phyloP scores from a whole-genome alignment of 768 basidiomycete species.

The Nevesoporus exiguus region DNA sequence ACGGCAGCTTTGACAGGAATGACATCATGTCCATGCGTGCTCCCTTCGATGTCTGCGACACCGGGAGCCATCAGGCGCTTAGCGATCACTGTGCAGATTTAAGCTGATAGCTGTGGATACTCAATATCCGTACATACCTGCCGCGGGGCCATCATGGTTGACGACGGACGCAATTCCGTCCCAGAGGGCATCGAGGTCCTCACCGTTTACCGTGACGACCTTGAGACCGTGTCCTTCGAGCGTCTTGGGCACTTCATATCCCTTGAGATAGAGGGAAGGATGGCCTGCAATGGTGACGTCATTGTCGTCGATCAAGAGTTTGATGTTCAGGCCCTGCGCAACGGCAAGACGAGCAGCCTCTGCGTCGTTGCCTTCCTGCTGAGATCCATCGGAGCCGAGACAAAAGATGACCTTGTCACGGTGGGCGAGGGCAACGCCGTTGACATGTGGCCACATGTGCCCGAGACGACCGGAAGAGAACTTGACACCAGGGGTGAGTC shows the following conservation, averaged over 20 bases:
- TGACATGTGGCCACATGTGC: slow-evolving; percentile 87
- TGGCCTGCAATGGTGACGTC: slow-evolving; percentile 92
- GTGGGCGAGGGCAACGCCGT: slow-evolving; percentile 81
- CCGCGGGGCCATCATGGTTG: slow-evolving; percentile 69
- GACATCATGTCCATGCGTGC: slow-evolving; percentile 79
- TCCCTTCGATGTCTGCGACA: slow-evolving; percentile 74
- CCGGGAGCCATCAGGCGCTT: slow-evolving; percentile 71
- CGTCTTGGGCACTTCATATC: slow-evolving; percentile 68
- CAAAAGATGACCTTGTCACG: slow-evolving; percentile 74
- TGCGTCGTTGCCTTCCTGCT: slow-evolving; percentile 90
- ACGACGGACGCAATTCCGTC: slow-evolving; percentile 54
- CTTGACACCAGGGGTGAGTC: slow-evolving; percentile 88
- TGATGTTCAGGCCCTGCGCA: slow-evolving; percentile 78
- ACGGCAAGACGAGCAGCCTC: slow-evolving; percentile 87
- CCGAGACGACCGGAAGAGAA: slow-evolving; percentile 93
- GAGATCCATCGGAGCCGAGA: slow-evolving; percentile 86
- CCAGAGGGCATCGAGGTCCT: slow-evolving; percentile 80
- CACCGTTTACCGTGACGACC: slow-evolving; percentile 69
- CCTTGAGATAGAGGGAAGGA: slow-evolving; percentile 81
- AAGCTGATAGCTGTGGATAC: not conserved
- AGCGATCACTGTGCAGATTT: slow-evolving; percentile 48
- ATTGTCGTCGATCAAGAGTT: slow-evolving; percentile 86
- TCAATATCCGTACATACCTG: slow-evolving; percentile 41
- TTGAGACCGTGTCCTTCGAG: slow-evolving; percentile 80
- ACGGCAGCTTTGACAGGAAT: slow-evolving; percentile 79